Evolutionary conservation across 2,329 filamentous ascomycete species (phyloP), one percentile per base, ranked within the genome.

Genomic region (Sordariomycetes sp.): DNA sequence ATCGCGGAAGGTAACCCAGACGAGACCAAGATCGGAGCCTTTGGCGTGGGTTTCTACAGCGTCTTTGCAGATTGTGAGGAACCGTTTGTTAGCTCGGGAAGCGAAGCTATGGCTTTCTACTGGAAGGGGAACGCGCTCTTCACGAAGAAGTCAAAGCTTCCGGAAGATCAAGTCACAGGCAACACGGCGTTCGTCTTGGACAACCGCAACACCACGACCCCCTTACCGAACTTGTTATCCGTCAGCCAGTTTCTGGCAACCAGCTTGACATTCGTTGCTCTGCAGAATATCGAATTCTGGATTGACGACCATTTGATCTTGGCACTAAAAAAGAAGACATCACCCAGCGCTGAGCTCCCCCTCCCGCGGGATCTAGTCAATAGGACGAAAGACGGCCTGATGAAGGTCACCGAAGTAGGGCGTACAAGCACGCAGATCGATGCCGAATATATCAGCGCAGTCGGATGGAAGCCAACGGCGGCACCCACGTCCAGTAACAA

Each of bases 1-100:
- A 98, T 98, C 42, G 93, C 92, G n/a, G 92, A 98, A 57, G 93
- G 92, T 30, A 98, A 98, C 51, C 92, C 92, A 0, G 92, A 98
- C 56, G 92, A 98, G 62, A 96, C 88, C 30, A 98, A 98, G 66
- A 98, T 98, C 48, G 92, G 92, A 35, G 93, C 92, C 4, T 98
- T 98, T 55, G 92, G 92, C 45, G 92, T 98, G 21, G 92, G 92
- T 3, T 98, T 98, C 63, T 98, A 98, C 68, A 94, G 86, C 55
- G 90, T 96, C 25, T 98, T 98, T 55, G 86, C 92, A 41, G 92
- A 98, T 55, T 98, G 90, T 54, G 93, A 98, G 58, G 87, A 95
- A 47, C 92, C 92, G 1, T 96, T 98, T 51, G 84, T 98, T 43
- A 92, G 86, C 45, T 96, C 90, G 1, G 92, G 92, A 1, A 75